Evolutionary conservation across 352 stramenopile species (phyloP).

Genomic region (Elongisporangium anandrum): DNA sequence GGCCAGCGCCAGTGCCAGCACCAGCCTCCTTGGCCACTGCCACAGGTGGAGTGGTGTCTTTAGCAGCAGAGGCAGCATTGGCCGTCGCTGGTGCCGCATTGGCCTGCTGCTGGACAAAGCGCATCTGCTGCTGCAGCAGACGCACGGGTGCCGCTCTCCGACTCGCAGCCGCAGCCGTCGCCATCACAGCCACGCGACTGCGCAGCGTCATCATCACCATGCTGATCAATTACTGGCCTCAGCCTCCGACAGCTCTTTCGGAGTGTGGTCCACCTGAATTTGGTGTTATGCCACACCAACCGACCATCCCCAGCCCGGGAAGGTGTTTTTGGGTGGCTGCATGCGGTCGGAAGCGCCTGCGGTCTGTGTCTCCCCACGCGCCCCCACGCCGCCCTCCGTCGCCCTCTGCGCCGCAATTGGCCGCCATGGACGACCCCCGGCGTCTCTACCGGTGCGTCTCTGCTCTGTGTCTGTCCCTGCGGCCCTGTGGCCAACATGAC

Average conservation of each 20-base stretch:
- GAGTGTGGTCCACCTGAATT: not conserved
- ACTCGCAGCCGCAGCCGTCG: not conserved
- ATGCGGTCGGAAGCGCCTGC: not conserved
- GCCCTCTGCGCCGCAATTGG: not conserved
- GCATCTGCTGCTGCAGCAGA: not conserved
- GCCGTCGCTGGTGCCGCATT: not conserved
- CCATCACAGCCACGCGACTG: not conserved
- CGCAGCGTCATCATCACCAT: not conserved
- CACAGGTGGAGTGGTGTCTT: not conserved
- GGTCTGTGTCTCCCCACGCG: not conserved
- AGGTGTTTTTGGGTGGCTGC: not conserved
- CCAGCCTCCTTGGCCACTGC: not conserved
- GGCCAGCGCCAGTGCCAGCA: not conserved
- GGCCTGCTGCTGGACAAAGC: not conserved
- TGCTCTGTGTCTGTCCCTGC: conserved; percentile 1
- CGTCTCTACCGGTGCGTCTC: conserved; percentile 29
- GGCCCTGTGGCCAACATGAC: not conserved
- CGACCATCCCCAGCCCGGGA: not conserved
- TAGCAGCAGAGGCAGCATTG: not conserved
- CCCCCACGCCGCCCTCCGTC: not conserved
- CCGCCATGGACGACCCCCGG: conserved; percentile 14
- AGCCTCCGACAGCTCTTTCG: not conserved
- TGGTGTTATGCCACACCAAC: not conserved
- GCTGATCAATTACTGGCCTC: not conserved
- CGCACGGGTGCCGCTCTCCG: not conserved